Evolutionary conservation across 148 eudicot genomes (phyloP), one percentile per base, ranked within the genome.

Genomic region (Silene latifolia): DNA sequence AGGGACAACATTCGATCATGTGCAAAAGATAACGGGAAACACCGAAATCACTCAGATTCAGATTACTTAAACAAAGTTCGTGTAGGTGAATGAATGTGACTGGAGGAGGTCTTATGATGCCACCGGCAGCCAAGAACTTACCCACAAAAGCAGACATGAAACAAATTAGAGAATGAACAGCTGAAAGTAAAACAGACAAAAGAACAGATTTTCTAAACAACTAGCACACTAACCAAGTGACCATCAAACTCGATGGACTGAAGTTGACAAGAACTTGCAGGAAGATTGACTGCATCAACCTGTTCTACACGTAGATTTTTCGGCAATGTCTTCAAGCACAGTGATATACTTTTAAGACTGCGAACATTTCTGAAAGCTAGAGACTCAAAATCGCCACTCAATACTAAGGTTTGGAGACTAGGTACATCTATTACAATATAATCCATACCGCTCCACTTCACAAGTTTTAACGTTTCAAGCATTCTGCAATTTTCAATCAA

Each of bases 401-500:
- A 7, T 15, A 1, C 10, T 25, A 63, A 24, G 5, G 20, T 63
- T 46, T 46, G 42, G 25, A 74, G 76, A 24, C 24, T 17, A 17
- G 76, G 69, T 74, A 8, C 46, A 46, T 74, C 69, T 63, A 74
- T 47, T 21, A 71, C 24, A 21, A 76, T 7, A 59, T 59, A 73
- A 68, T 76, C 58, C 21, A 66, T 25, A 48, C 62, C 69, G 24
- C 14, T 8, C 59, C 42, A n/a, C n/a, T n/a, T n/a, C n/a, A n/a
- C 35, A 15, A 80, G 61, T 32, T 39, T 19, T 67, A 80, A 48
- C 3, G 60, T 72, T 72, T 72, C 72, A 11, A 80, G 59, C 21
- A 47, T 24, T 1, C 76, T 72, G 47, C 80, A 80, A 42, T 27
- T 65, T 1, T 17, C 15, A 60, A 76, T 72, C 25, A 80, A 73